These are phyloP conservation scores for Geotrichum citri-aurantii DNA, from an alignment of 1,139 yeast species.

Conservation along the genomic window DNA sequence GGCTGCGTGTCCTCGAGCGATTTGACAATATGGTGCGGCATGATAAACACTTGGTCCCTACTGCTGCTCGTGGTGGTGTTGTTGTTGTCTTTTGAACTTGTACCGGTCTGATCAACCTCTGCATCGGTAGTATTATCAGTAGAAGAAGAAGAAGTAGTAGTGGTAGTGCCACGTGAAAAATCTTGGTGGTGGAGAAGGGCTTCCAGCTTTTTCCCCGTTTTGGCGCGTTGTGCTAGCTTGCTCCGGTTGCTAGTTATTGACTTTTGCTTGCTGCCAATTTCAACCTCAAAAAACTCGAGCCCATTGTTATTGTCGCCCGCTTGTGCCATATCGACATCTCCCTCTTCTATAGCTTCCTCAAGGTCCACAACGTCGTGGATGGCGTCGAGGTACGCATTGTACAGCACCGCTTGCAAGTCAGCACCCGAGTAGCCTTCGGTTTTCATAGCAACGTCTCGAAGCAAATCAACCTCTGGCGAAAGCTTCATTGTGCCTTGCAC, in stretches of 20 bases:
- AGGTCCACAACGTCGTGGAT: slow-evolving; percentile 68
- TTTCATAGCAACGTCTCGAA: slow-evolving; percentile 50
- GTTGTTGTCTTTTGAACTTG: neutral
- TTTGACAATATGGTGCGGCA: slow-evolving; percentile 50
- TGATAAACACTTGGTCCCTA: slow-evolving; percentile 38
- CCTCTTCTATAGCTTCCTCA: slow-evolving; percentile 31
- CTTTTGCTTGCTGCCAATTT: slow-evolving; percentile 12
- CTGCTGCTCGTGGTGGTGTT: slow-evolving; percentile 4
- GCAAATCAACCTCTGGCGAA: slow-evolving; percentile 43
- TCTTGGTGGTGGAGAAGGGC: slow-evolving; percentile 25
- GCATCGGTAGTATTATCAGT: slow-evolving; percentile 1
- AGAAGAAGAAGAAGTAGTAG: no score
- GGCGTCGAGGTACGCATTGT: slow-evolving; percentile 86
- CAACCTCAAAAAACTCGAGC: slow-evolving; percentile 38
- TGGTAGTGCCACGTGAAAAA: neutral
- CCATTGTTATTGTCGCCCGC: slow-evolving; percentile 25
- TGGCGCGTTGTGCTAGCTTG: slow-evolving; percentile 39
- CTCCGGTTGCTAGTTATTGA: slow-evolving; percentile 32
- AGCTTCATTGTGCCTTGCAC: slow-evolving; percentile 43
- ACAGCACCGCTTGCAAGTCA: slow-evolving; percentile 86
- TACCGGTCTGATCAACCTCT: slow-evolving; percentile 4
- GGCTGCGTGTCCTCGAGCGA: slow-evolving; percentile 78
- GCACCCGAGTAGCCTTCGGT: slow-evolving; percentile 91
- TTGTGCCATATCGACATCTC: slow-evolving; percentile 25
- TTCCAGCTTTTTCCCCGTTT: slow-evolving; percentile 46